A percentile compares a stretch with the other conserved stretches of the same genome.
phyloP scores from a whole-genome alignment of 257 asterid genomes.

The Solanum chiquidenum region DNA sequence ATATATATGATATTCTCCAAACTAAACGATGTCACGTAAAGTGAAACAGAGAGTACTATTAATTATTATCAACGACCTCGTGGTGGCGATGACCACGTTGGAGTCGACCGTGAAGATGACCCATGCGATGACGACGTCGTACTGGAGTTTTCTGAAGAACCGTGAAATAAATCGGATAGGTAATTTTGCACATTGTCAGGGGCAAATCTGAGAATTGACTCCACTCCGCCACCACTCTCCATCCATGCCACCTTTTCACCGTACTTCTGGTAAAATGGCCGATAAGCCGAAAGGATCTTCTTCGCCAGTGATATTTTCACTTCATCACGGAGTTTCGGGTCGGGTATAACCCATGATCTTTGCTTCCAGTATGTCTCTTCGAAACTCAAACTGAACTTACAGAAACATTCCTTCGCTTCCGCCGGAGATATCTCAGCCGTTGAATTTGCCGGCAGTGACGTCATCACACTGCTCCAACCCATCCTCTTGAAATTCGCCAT shows the following conservation, averaged over 20 bases:
- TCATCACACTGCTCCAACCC: conserved; percentile 46
- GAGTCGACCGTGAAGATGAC: background rate
- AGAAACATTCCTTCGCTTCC: conserved; percentile 23
- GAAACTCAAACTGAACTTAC: conserved; percentile 30
- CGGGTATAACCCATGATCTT: conserved; percentile 62
- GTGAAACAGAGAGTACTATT: background rate
- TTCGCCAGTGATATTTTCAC: conserved; percentile 31
- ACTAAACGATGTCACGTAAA: fast-evolving
- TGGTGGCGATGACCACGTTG: conserved; percentile 1
- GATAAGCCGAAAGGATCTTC: conserved; percentile 31
- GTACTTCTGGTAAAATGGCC: conserved; percentile 21
- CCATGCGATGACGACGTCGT: conserved; percentile 6
- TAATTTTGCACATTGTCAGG: conserved; percentile 70
- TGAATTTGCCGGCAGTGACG: conserved; percentile 39
- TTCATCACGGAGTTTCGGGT: conserved; percentile 39
- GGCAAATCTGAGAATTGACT: conserved; percentile 50
- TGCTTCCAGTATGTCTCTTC: conserved; percentile 44
- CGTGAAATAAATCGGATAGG: conserved; percentile 52
- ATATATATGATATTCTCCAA: background rate
- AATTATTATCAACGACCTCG: conserved; percentile 18
- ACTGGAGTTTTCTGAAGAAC: conserved; percentile 5
- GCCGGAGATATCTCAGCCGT: conserved; percentile 26
- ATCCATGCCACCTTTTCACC: background rate
- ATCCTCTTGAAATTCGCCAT: conserved; percentile 31
- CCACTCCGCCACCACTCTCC: conserved; percentile 10